A percentile compares a stretch with the other conserved stretches of the same genome.
Conservation (phyloP, 1,284 basidiomycete genomes). For the Thecaphora frezii region DNA sequence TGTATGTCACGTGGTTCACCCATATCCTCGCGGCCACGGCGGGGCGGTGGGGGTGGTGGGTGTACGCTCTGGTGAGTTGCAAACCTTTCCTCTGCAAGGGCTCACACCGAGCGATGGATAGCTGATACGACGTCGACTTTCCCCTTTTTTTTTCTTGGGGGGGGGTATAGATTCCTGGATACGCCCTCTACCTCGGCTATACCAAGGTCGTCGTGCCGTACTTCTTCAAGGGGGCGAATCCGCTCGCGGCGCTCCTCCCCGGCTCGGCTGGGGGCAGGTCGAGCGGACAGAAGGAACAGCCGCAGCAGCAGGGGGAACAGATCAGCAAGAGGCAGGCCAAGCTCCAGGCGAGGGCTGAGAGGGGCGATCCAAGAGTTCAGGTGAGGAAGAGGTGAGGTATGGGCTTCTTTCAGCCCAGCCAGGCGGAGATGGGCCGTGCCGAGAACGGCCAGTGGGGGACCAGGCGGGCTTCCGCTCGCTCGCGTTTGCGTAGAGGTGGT, state of each 20-base stretch:
- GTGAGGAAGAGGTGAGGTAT: too few relatives aligned
- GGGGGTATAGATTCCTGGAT: conserved; percentile 60
- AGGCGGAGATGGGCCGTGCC: too few relatives aligned
- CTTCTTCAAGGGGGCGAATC: conserved; percentile 44
- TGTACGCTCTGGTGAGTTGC: conserved; percentile 12
- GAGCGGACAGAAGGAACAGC: conserved; percentile 8
- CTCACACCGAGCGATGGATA: too few relatives aligned
- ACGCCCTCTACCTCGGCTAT: conserved; percentile 52
- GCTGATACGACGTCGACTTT: too few relatives aligned
- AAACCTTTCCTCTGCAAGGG: too few relatives aligned
- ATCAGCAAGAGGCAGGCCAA: conserved; percentile 54
- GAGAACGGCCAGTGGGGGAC: too few relatives aligned
- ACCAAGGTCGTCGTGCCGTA: conserved; percentile 50
- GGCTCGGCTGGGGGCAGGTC: conserved; percentile 3
- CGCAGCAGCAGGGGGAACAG: conserved; percentile 13
- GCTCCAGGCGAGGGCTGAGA: conserved; percentile 48
- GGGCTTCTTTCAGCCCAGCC: too few relatives aligned
- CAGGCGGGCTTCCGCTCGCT: too few relatives aligned
- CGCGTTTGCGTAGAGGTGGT: too few relatives aligned
- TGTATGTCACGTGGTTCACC: conserved; percentile 60
- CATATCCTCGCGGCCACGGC: conserved; percentile 54
- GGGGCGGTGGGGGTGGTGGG: conserved; percentile 14
- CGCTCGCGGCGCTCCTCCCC: conserved; percentile 16
- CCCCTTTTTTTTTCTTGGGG: too few relatives aligned
- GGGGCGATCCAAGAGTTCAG: conserved; percentile 46